phyloP scores from a whole-genome alignment of 495 filamentous ascomycete genomes.

The Hypoxylon fragiforme region DNA sequence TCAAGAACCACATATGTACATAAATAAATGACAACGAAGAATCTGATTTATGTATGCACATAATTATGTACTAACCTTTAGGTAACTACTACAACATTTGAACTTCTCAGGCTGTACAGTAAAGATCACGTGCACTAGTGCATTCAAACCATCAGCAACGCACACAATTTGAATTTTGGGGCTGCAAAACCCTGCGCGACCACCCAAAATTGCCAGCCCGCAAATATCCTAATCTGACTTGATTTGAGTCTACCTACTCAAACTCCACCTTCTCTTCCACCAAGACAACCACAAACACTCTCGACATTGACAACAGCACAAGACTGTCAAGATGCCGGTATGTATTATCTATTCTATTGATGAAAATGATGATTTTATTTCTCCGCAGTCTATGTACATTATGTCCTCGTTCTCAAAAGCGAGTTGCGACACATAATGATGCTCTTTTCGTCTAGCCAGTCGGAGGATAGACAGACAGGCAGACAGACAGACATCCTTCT shows the following conservation, averaged over 20 bases:
- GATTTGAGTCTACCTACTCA: too few relatives aligned
- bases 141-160: not conserved
- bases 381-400: too few relatives aligned
- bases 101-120: too few relatives aligned
- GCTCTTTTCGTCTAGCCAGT: too few relatives aligned
- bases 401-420: too few relatives aligned
- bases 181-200: constrained; percentile 39
- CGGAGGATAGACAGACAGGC: too few relatives aligned
- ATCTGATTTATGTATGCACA: too few relatives aligned
- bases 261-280: constrained; percentile 39
- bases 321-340: constrained; percentile 85
- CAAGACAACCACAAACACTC: constrained; percentile 44
- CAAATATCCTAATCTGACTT: constrained; percentile 18
- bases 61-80: too few relatives aligned
- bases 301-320: constrained; percentile 47
- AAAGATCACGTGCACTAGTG: constrained; percentile 28
- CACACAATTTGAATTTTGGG: constrained; percentile 47
- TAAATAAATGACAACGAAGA: constrained; percentile 15
- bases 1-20: too few relatives aligned
- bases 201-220: constrained; percentile 32
- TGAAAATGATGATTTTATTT: not conserved
- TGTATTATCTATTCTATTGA: constrained; percentile 41
- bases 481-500: too few relatives aligned
- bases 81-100: too few relatives aligned
- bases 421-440: too few relatives aligned